These are phyloP conservation scores for Neobulgaria alba DNA, from an alignment of 2,329 filamentous ascomycete species.

Conservation along the genomic window DNA sequence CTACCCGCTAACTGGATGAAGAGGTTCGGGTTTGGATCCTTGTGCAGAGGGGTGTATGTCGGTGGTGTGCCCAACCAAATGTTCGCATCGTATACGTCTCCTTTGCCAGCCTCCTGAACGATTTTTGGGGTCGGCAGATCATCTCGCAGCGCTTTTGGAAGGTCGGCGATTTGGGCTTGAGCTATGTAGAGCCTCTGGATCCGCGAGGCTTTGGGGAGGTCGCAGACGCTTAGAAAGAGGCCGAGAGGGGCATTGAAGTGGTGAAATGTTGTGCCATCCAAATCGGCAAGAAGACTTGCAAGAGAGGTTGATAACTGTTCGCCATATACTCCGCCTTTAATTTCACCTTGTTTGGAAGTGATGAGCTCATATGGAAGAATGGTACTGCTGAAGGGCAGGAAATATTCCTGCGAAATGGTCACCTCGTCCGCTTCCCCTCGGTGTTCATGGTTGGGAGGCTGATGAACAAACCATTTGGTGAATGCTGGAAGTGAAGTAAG, in stretches of 20 bases:
- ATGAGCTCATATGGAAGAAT: conserved; percentile 50
- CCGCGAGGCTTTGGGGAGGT: background rate
- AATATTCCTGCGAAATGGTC: conserved; percentile 23
- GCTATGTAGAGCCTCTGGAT: conserved; percentile 65
- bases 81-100: conserved; percentile 79
- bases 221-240: conserved; percentile 19
- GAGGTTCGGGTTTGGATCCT: conserved; percentile 88
- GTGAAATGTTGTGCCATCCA: conserved; percentile 32
- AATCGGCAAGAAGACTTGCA: conserved; percentile 2
- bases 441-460: background rate
- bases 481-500: conserved; percentile 39
- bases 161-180: conserved; percentile 62
- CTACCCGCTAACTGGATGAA: conserved; percentile 72
- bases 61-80: conserved; percentile 83
- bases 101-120: conserved; percentile 55
- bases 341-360: background rate
- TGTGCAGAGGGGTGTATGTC: conserved; percentile 83
- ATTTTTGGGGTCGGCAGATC: conserved; percentile 63
- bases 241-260: conserved; percentile 35
- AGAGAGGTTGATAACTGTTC: conserved; percentile 2
- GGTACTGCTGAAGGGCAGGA: conserved; percentile 34
- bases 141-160: conserved; percentile 52
- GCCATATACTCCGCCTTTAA: background rate
- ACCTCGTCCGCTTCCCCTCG: background rate
- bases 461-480: conserved; percentile 47